phyloP scores from a whole-genome alignment of 2,329 filamentous ascomycete species.

The Neonectria ditissima region DNA sequence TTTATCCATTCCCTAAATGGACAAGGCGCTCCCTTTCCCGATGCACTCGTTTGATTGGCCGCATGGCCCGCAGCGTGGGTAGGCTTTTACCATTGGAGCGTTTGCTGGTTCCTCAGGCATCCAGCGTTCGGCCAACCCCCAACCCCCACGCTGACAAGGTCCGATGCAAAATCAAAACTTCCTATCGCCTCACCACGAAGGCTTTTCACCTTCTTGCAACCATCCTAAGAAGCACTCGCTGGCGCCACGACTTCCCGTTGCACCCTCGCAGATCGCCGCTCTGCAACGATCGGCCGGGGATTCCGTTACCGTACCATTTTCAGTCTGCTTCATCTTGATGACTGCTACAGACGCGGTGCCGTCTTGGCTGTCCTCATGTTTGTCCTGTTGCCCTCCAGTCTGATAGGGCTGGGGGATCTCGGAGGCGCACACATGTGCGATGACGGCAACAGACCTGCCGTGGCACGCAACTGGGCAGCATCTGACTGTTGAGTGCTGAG shows the following conservation, averaged over 20 bases:
- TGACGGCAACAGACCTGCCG: constrained; percentile 7
- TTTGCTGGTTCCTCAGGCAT: constrained; percentile 27
- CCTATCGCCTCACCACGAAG: constrained; percentile 36
- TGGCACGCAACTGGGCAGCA: constrained; percentile 8
- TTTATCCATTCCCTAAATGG: constrained; percentile 5
- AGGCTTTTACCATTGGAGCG: constrained; percentile 27
- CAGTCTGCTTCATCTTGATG: constrained; percentile 8
- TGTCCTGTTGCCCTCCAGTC: background rate
- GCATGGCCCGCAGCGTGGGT: background rate
- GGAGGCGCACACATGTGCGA: constrained; percentile 7
- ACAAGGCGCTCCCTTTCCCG: constrained; percentile 7
- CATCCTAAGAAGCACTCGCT: constrained; percentile 36
- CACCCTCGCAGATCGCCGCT: constrained; percentile 37
- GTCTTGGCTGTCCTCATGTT: background rate
- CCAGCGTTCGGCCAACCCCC: constrained; percentile 25
- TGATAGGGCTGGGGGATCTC: constrained; percentile 17
- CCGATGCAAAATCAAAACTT: constrained; percentile 46
- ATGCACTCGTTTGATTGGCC: constrained; percentile 15
- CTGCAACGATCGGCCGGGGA: constrained; percentile 17
- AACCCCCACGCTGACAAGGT: constrained; percentile 46
- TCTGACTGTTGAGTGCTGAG: constrained; percentile 1
- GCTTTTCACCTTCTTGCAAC: constrained; percentile 39
- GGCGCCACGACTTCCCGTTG: constrained; percentile 35
- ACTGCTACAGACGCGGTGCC: constrained; percentile 1
- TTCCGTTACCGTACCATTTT: constrained; percentile 11